Base-by-base conservation (phyloP, 805 yeast species). In the Debaryomyces tyrocola region DNA sequence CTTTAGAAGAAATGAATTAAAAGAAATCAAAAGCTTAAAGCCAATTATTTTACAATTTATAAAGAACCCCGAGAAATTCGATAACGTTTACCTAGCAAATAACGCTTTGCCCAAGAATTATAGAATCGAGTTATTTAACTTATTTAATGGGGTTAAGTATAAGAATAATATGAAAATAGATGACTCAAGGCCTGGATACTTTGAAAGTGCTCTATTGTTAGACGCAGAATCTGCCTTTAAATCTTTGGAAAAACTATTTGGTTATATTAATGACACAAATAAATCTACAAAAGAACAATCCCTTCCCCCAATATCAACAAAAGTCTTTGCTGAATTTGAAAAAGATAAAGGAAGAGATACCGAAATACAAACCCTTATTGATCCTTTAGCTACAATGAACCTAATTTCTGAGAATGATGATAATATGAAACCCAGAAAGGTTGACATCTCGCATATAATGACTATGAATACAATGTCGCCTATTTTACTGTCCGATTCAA, bases 101-200 rank as follows among this genome's bases (percentile, higher is more conserved):
- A 80, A 80, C 53, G 56, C 56, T 33, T 59, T 73, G 44, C 75
- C 71, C 42, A 80, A 64, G 68, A 75, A 53, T 15, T 80, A 77
- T 52, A 59, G 86, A 48, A 70, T 74, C 14, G 84, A 82, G 38
- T 57, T 81, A 11, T 81, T 81, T 63, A 80, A 82, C 58, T 59
- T 81, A 42, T 68, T 78, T 52, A 80, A 80, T 55, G 84, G 84
- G 7, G 75, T 78, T 34, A 73, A 69, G 46, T 74, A 74, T 48
- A 67, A 68, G 20, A 79, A 79, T 51, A 56, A 57, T 6, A 56
- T 81, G 48, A 77, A 77, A 52, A 76, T 81, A 33, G 85, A 81
- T 57, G 85, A 83, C 37, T 79, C 84, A 3, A 60, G 77, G 44
- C 85, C 86, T 0, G 85, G 85, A 0, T 78, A 81, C 45, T 79